Percentiles rank a stretch among this genome's conserved stretches.
Evolutionary conservation across 1,284 basidiomycete species (phyloP).

Genomic region (Ceratobasidium sp.): DNA sequence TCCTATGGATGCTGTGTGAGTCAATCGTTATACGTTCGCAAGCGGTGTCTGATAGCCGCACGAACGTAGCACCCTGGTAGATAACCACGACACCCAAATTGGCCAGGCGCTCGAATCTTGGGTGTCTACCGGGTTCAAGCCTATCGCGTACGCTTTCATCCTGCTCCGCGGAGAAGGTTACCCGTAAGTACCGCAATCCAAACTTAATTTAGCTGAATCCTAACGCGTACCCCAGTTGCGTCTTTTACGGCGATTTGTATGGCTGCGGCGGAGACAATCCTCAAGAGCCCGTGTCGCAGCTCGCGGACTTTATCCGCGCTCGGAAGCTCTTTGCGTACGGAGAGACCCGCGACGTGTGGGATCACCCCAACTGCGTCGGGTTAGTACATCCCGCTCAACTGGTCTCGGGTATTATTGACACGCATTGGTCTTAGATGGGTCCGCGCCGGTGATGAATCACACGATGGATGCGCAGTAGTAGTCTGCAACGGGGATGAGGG

Average conservation of each 20-base stretch:
- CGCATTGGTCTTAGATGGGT: constrained; percentile 57
- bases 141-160: constrained; percentile 67
- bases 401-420: neutral
- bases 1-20: constrained; percentile 66
- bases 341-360: constrained; percentile 61
- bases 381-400: constrained; percentile 30
- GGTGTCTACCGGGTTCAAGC: constrained; percentile 65
- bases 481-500: constrained; percentile 57
- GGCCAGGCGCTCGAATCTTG: constrained; percentile 65
- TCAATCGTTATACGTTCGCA: neutral
- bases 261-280: constrained; percentile 61
- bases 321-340: constrained; percentile 65
- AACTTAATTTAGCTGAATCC: too few species aligned
- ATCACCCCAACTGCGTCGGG: constrained; percentile 58
- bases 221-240: constrained; percentile 54
- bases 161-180: constrained; percentile 65
- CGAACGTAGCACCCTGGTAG: constrained; percentile 59
- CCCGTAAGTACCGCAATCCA: constrained; percentile 55
- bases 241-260: constrained; percentile 68
- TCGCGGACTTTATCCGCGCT: constrained; percentile 62
- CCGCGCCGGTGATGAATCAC: constrained; percentile 60
- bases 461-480: constrained; percentile 62
- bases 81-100: constrained; percentile 63
- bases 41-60: neutral
- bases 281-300: constrained; percentile 58